A percentile compares a stretch with the other conserved stretches of the same genome.
phyloP scores from a whole-genome alignment of 2,329 filamentous ascomycete genomes.

The Alternaria panax region DNA sequence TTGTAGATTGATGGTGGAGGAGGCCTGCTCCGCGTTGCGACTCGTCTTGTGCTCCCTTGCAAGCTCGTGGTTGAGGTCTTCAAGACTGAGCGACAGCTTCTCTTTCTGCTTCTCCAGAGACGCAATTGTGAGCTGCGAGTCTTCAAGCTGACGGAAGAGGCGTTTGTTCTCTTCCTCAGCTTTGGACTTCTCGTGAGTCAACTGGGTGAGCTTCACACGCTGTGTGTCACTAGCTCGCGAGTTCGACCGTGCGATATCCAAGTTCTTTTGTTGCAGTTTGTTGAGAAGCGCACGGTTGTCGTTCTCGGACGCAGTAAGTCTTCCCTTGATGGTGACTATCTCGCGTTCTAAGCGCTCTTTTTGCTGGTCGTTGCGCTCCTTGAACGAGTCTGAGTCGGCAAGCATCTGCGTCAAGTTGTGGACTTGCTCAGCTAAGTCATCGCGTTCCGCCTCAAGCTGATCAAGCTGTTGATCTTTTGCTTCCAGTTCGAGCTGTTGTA shows the following conservation, averaged over 20 bases:
- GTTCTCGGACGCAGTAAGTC: conserved; percentile 90
- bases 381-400: conserved; percentile 86
- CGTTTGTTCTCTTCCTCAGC: conserved; percentile 83
- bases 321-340: conserved; percentile 86
- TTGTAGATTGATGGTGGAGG: conserved; percentile 80
- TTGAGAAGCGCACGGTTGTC: conserved; percentile 95
- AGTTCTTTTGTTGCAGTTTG: conserved; percentile 95
- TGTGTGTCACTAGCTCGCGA: conserved; percentile 86
- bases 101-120: conserved; percentile 93
- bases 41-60: conserved; percentile 88
- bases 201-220: conserved; percentile 74
- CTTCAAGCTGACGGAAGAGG: conserved; percentile 83
- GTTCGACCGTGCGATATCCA: conserved; percentile 91
- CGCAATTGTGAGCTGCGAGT: conserved; percentile 81
- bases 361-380: conserved; percentile 87
- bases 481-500: conserved; percentile 80
- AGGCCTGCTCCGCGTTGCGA: conserved; percentile 87
- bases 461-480: conserved; percentile 77
- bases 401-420: conserved; percentile 88
- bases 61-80: conserved; percentile 92
- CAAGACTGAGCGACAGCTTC: conserved; percentile 84
- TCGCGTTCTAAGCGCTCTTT: conserved; percentile 94
- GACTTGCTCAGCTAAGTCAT: conserved; percentile 77
- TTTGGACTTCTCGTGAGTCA: conserved; percentile 84
- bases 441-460: conserved; percentile 81